Percentiles rank a stretch among this genome's conserved stretches.
Evolutionary conservation across 441 rosid genomes (phyloP).

Genomic region (Isatis lusitanica): DNA sequence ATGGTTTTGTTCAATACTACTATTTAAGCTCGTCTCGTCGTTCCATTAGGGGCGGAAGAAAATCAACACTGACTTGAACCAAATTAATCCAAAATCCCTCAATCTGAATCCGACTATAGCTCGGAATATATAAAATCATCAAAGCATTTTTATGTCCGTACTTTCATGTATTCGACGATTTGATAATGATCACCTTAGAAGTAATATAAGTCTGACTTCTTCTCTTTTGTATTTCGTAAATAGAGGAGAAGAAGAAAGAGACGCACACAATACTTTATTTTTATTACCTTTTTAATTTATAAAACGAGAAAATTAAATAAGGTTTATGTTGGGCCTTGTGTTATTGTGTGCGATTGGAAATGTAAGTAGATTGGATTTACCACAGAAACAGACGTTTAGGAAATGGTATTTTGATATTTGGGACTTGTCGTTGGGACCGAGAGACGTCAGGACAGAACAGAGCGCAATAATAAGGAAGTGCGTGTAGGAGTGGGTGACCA

Average conservation of each 20-base stretch:
- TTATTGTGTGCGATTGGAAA: background rate
- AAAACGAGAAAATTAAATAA: background rate
- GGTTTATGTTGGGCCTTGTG: background rate
- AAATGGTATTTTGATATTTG: background rate
- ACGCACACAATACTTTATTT: background rate
- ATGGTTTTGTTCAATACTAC: slow-evolving; percentile 22
- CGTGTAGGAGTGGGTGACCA: slow-evolving; percentile 28
- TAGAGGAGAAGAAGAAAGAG: background rate
- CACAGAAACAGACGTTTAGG: background rate
- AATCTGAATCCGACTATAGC: background rate
- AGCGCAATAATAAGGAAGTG: slow-evolving; percentile 28
- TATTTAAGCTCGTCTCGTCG: background rate
- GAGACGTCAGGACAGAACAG: slow-evolving; percentile 12
- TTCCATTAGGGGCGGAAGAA: background rate
- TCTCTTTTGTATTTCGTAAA: no score
- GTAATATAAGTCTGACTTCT: no score
- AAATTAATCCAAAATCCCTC: no score
- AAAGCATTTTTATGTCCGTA: no score
- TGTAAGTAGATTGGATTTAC: background rate
- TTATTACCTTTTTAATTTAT: background rate
- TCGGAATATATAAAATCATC: no score
- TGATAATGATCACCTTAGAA: no score
- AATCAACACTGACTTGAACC: background rate
- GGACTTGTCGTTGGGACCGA: slow-evolving; percentile 6
- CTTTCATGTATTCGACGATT: no score